Percentiles rank a stretch among this genome's conserved stretches.
Conservation (phyloP, 805 yeast species). For the Cyberlindnera mycetangii region DNA sequence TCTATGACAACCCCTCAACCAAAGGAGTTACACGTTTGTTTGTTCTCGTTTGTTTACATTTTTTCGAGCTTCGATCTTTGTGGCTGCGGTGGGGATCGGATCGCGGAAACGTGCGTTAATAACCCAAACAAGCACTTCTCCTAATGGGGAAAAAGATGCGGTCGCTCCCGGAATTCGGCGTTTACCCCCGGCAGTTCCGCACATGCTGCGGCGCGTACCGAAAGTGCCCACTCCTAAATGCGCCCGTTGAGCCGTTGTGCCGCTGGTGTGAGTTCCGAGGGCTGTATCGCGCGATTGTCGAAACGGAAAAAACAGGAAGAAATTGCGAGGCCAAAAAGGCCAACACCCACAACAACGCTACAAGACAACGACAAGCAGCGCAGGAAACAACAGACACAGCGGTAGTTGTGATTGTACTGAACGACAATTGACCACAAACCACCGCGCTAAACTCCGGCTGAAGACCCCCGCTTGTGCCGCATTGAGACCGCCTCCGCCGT, state of each 20-base stretch:
- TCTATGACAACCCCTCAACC: too few species aligned
- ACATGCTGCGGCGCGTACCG: background rate
- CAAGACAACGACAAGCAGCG: background rate
- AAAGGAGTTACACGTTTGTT: too few species aligned
- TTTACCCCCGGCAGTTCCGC: background rate
- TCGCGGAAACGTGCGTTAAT: too few species aligned
- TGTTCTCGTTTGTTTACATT: background rate
- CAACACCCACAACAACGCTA: conserved; percentile 2
- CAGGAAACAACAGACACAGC: background rate
- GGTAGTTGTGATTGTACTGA: background rate
- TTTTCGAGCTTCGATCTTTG: background rate
- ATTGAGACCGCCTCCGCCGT: too few species aligned
- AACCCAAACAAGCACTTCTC: too few species aligned
- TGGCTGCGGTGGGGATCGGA: too few species aligned
- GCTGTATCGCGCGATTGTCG: conserved; percentile 15
- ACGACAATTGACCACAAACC: too few species aligned
- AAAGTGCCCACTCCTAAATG: too few species aligned
- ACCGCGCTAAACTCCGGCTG: too few species aligned
- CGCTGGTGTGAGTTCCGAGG: background rate
- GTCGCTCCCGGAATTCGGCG: conserved; percentile 1
- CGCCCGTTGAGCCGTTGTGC: background rate
- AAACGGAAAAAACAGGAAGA: conserved; percentile 6
- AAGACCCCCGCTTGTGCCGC: too few species aligned
- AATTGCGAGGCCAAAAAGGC: conserved; percentile 1
- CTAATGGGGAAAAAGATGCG: background rate